A percentile compares a stretch with the other conserved stretches of the same genome.
phyloP scores from a whole-genome alignment of 2,329 filamentous ascomycete species.

The Colletotrichum salicis region DNA sequence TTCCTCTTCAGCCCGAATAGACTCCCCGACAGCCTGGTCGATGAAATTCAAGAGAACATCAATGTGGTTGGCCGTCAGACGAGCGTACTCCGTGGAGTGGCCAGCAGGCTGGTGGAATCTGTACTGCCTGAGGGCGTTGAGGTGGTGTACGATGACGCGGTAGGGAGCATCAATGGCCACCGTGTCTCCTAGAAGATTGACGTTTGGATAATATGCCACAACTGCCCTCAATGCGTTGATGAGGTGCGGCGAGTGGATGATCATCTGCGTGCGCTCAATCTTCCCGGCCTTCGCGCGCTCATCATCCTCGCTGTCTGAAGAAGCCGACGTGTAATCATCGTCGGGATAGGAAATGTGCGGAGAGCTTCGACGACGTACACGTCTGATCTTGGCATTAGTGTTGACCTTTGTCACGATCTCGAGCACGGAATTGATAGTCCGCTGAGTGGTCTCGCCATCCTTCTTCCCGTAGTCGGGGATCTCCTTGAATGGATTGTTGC shows the following conservation, averaged over 20 bases:
- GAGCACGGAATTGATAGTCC: slow-evolving; percentile 48
- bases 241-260: slow-evolving; percentile 57
- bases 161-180: slow-evolving; percentile 58
- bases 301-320: slow-evolving; percentile 41
- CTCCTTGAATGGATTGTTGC: slow-evolving; percentile 50
- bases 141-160: slow-evolving; percentile 58
- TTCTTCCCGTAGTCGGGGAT: slow-evolving; percentile 41
- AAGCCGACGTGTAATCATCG: slow-evolving; percentile 33
- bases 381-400: slow-evolving; percentile 22
- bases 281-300: slow-evolving; percentile 41
- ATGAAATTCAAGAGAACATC: slow-evolving; percentile 57
- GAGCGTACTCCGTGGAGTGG: slow-evolving; percentile 54
- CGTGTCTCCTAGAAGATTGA: slow-evolving; percentile 48
- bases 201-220: slow-evolving; percentile 59
- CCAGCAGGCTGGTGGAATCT: slow-evolving; percentile 51
- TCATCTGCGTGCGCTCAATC: slow-evolving; percentile 50
- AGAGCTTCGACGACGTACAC: slow-evolving; percentile 27
- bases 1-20: slow-evolving; percentile 52
- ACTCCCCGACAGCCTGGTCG: slow-evolving; percentile 48
- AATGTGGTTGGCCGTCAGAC: slow-evolving; percentile 55
- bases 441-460: slow-evolving; percentile 39
- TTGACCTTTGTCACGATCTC: slow-evolving; percentile 56
- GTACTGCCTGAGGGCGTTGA: slow-evolving; percentile 53
- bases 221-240: slow-evolving; percentile 59
- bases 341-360: slow-evolving; percentile 6